Evolutionary conservation across 495 filamentous ascomycete species (phyloP), one percentile per base, ranked within the genome.

Genomic region (Lepidopterella palustris): DNA sequence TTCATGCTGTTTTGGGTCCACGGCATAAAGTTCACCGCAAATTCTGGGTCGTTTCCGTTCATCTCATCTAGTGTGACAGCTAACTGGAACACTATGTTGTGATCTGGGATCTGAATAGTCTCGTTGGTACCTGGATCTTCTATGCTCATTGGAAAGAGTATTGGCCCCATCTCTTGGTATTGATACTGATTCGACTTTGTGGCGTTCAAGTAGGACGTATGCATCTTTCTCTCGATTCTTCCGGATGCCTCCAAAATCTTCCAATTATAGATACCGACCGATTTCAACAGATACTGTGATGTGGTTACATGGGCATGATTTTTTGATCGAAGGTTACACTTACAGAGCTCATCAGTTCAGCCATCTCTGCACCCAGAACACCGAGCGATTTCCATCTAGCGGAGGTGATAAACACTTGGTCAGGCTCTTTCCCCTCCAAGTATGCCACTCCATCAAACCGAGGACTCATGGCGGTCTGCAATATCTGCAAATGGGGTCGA

Each of bases 131-230:
- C 74, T 0, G 71, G 61, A 64, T 81, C 78, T 0, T 74, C 82
- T 57, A 78, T 74, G 28, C 65, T 69, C 3, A 79, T 73, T 5
- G 78, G 75, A 29, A 84, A 88, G 3, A 85, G 76, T 86, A 88
- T 87, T 0, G 85, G 84, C 0, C 86, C 86, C 86, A 89, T 88
- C 66, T 89, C 86, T 63, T 88, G 84, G 57, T 88, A 89, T 45
- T 84, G 82, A 58, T 87, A 87, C 15, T 89, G 75, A 24, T 82
- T 80, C 0, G 84, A 82, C 0, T 76, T 76, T 0, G 78, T 77
- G 25, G 80, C 77, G 25, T 75, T 78, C 0, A 87, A 76, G 55
- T 87, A 87, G 42, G 78, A 77, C 3, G 84, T 87, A 56, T 81
- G 80, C 23, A 88, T 80, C 2, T 84, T 77, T 3, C 86, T 80